Base-by-base conservation (phyloP, 306 rosid genomes). In the Lagenaria siceraria region DNA sequence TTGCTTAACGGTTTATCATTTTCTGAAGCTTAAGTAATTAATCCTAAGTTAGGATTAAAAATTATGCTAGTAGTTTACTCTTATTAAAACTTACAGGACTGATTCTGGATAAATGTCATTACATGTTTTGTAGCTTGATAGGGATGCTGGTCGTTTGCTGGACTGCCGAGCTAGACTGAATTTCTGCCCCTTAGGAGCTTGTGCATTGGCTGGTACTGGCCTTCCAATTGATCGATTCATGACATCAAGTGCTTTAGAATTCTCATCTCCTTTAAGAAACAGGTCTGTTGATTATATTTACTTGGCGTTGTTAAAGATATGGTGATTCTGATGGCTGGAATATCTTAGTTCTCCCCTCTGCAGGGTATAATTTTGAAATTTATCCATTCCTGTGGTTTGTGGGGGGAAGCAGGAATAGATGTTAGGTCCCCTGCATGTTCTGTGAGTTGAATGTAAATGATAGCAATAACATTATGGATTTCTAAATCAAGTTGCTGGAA, bases 201-300 rank as follows among this genome's bases (percentile, higher is more conserved):
- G 99, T 89, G 99, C 99, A 22, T 78, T 95, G 89, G 99, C 99
- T 12, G 96, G 99, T 80, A 92, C 98, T 52, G 99, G 99, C 70
- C 98, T 95, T 36, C 97, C 99, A n/a, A 95, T 95, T 15, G 97
- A 95, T 58, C 88, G 99, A 48, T 92, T 92, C 85, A 95, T 92
- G 99, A 95, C 99, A 52, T 91, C 99, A 12, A 77, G 84, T 9
- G 96, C 91, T 53, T 78, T 95, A 81, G 92, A 87, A 75, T 95
- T 95, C 83, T 84, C 98, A 31, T 93, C 96, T 75, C 99, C 98
- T 22, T 22, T 92, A 93, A 87, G 93, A 83, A 95, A 95, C 85
- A 95, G 99, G 99, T 90, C 84, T 78, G 15, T 62, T 8, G 27
- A n/a, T 19, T 36, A 55, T 36, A 14, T 72, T 27, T 42, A 40